Conservation (phyloP, 208 protist genomes). For the Trichomonas gallinae region DNA sequence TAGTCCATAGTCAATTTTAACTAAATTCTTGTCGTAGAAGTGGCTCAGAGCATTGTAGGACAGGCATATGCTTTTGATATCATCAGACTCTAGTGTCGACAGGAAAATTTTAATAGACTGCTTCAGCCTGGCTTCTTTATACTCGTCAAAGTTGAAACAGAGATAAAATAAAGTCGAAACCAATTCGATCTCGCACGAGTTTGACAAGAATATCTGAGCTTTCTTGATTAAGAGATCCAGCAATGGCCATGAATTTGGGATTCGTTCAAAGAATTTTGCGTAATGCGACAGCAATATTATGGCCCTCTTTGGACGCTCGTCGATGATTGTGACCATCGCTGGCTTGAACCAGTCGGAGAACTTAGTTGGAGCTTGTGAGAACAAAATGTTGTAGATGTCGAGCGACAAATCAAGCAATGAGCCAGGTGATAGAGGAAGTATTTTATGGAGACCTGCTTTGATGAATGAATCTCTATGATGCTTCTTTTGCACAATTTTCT, state of each 20-base stretch:
- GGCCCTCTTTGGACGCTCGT: neutral
- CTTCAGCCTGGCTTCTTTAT: neutral
- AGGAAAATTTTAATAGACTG: neutral
- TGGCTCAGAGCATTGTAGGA: neutral
- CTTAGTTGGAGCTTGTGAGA: neutral
- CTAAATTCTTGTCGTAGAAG: neutral
- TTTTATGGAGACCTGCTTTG: neutral
- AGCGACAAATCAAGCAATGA: neutral
- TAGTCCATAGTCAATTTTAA: neutral
- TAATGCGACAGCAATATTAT: neutral
- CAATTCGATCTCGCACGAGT: neutral
- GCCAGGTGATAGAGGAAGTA: neutral
- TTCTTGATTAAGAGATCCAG: neutral
- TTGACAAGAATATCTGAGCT: neutral
- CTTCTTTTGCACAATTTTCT: neutral
- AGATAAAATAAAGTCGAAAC: neutral
- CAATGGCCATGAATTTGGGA: neutral
- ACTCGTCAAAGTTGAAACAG: neutral
- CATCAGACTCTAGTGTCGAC: neutral
- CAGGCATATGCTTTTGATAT: neutral
- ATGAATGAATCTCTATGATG: neutral
- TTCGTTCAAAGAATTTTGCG: neutral
- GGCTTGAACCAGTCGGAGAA: neutral
- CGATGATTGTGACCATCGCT: neutral
- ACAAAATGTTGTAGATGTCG: neutral